Conservation (phyloP, 371 early-diverging fungal genomes). For the Mucor velutinosus region DNA sequence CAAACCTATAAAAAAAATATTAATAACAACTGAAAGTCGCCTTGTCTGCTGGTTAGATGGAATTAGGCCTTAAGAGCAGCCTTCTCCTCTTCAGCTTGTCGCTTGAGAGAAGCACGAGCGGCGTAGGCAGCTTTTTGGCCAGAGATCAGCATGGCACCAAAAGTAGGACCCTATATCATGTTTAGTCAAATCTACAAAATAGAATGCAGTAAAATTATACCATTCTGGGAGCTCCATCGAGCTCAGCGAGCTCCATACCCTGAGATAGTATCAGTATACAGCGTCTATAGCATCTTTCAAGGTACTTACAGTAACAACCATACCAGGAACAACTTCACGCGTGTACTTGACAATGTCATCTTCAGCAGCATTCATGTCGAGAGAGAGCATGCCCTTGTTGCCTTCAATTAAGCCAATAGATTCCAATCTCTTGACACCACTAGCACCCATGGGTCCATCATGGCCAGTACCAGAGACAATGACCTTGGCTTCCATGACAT, state of each 20-base stretch:
- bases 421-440: conserved; percentile 70
- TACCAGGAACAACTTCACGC: conserved; percentile 73
- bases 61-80: conserved; percentile 14
- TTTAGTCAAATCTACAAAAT: not conserved
- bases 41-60: not conserved
- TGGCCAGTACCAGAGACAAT: conserved; percentile 76
- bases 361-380: conserved; percentile 78
- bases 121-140: conserved; percentile 74
- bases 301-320: conserved; percentile 56
- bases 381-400: conserved; percentile 68
- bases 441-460: conserved; percentile 78
- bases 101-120: conserved; percentile 47
- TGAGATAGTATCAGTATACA: not conserved
- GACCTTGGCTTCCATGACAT: conserved; percentile 71
- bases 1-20: conserved; percentile 17
- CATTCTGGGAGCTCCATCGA: conserved; percentile 65
- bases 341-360: conserved; percentile 71
- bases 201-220: conserved; percentile 9
- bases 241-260: conserved; percentile 74
- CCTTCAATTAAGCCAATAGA: conserved; percentile 62
- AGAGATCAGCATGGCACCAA: conserved; percentile 75
- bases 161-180: conserved; percentile 58
- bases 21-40: conserved; percentile 25
- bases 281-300: not conserved
- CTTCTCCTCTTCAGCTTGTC: conserved; percentile 30